Evolutionary conservation across 495 filamentous ascomycete species (phyloP), one percentile per base, ranked within the genome.

Genomic region (Aspergillus indologenus): DNA sequence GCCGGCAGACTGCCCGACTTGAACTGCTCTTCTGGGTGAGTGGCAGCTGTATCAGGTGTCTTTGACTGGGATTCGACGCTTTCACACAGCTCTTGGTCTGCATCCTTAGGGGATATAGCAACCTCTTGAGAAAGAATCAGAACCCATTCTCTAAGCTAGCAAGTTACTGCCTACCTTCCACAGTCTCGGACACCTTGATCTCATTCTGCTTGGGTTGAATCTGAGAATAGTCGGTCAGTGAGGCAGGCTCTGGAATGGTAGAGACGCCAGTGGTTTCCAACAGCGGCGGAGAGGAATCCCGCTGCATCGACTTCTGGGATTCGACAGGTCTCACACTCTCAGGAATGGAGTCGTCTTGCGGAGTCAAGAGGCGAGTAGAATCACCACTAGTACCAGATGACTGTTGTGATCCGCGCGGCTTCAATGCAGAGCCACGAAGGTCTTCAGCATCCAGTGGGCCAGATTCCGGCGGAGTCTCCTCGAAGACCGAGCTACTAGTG

Each of bases 361-460:
- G 34, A 15, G 34, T 40, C 6, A 9, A 14, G 12, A 40, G 2
- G 5, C 12, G 7, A 14, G 34, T 14, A 2, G 34, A 40, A 14
- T 11, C 12, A 40, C 12, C 34, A 40, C 34, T 40, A 14, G 34
- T 40, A 11, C 7, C 12, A 40, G 34, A 40, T 2, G 34, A 40
- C 7, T 40, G 34, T 7, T 40, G 5, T 14, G 34, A 40, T 7
- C 34, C 12, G 12, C 34, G 34, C 5, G 42, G 18, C 43, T 44
- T 6, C 51, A 19, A 23, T 60, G 57, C 7, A 60, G n/a, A n/a
- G n/a, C n/a, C n/a, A n/a, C 62, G 48, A 40, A 40, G 7, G 5
- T 2, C 7, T 40, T 40, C 12, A 11, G 34, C 45, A 48, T 23
- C 45, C 42, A 15, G 59, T 26, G 20, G 29, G 9, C 45, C 54